Evolutionary conservation across 169 alveolate genomes (phyloP).

Genomic region (Cryptosporidium viatorum): DNA sequence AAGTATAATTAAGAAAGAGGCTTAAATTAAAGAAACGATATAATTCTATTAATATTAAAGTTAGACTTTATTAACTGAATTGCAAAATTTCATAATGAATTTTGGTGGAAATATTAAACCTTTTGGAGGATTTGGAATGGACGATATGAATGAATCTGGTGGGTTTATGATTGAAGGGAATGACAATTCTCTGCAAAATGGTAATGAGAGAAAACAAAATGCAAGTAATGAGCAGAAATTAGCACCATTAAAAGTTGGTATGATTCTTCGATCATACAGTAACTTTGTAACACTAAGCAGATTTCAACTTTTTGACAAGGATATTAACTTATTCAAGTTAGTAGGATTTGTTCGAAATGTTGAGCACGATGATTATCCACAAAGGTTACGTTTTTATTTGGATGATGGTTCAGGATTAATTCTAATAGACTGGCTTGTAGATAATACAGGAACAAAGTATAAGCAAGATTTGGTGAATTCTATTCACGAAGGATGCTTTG

Average conservation of each 20-base stretch:
- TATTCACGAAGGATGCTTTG: conserved; percentile 72
- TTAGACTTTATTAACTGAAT: background rate
- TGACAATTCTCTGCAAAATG: conserved; percentile 10
- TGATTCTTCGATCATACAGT: conserved; percentile 63
- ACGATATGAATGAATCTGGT: conserved; percentile 66
- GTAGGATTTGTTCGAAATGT: conserved; percentile 68
- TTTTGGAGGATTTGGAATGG: conserved; percentile 62
- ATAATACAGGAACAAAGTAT: conserved; percentile 69
- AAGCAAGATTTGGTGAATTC: conserved; percentile 58
- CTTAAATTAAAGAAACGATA: background rate
- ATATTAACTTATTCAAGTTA: conserved; percentile 44
- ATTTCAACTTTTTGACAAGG: conserved; percentile 56
- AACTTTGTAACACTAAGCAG: conserved; percentile 46
- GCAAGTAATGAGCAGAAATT: conserved; percentile 29
- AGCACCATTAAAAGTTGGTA: conserved; percentile 59
- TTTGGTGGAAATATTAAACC: conserved; percentile 33
- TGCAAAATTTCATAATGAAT: conserved; percentile 17
- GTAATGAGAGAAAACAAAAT: conserved; percentile 26
- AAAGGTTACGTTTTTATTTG: conserved; percentile 69
- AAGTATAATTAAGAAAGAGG: background rate
- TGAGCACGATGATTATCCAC: conserved; percentile 71
- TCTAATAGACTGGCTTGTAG: conserved; percentile 64
- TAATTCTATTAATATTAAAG: too few relatives aligned
- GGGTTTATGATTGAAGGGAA: conserved; percentile 41
- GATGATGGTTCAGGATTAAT: conserved; percentile 73